Base-by-base conservation (phyloP, 2,329 filamentous ascomycete species). In the Juglanconis sp. region DNA sequence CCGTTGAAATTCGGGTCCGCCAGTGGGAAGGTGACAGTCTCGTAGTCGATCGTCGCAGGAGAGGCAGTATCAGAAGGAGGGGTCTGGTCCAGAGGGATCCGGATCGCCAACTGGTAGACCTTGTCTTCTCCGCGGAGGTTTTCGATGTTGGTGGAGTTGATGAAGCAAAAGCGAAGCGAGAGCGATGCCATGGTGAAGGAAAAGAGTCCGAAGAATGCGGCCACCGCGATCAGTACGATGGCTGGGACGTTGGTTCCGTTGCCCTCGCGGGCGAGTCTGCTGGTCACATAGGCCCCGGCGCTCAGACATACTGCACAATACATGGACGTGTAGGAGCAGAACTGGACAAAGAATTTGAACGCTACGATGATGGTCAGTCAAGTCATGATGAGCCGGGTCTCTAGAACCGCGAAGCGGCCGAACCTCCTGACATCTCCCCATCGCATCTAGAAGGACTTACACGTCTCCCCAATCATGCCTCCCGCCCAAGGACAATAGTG, bases 401-500 rank as follows among this genome's bases (percentile, higher is more conserved):
- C 9, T 38, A 42, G 8, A n/a, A 17, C 24, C 34, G 49, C 34
- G 32, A 4, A n/a, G 32, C 9, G n/a, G 6, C 13, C 13, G 8
- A 46, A 8, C 8, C 46, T 31, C 4, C 17, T 5, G 10, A 15
- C 46, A 10, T 5, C 24, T n/a, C 30, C 17, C 13, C 8, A 5
- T 35, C n/a, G 30, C 35, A 48, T 53, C 63, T n/a, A 13, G 5
- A 11, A 13, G 8, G 11, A 73, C 83, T 71, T 68, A 86, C 83
- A 86, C 1, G 86, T 92, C 72, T 97, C 93, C 0, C 87, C 89
- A 9, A 99, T 87, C 65, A 96, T 90, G 30, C 94, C 95, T 4
- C 94, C 94, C n/a, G 96, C 93, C 90, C 89, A 98, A 0, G 94
- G 95, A 69, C 95, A 99, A 68, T 93, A 95, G 70, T 98, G 94